Conservation (phyloP, 371 early-diverging fungal species). For the Mucor racemosus region DNA sequence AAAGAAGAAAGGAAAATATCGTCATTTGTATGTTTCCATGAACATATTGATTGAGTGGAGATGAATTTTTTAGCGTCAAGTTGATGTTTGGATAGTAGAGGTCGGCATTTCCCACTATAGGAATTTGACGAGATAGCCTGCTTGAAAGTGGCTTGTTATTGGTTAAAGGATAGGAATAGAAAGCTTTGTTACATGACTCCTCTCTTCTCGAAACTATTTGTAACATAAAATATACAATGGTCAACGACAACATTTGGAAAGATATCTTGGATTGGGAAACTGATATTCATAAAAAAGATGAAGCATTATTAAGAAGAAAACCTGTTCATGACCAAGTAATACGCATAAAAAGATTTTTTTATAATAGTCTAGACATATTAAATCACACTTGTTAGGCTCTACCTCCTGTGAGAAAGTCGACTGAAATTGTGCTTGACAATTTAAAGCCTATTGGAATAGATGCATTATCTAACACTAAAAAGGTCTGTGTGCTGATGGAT, state of each 20-base stretch:
- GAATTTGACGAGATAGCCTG: background rate
- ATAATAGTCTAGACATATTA: background rate
- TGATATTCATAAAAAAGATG: slow-evolving; percentile 29
- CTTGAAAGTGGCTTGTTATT: slow-evolving; percentile 13
- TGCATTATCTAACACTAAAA: background rate
- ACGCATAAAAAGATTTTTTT: background rate
- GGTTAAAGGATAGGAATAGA: background rate
- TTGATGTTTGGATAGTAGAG: background rate
- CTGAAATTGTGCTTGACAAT: slow-evolving; percentile 22
- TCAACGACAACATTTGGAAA: slow-evolving; percentile 22
- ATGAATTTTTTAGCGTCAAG: background rate
- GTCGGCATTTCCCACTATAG: slow-evolving; percentile 1
- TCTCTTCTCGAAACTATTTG: background rate
- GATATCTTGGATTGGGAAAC: slow-evolving; percentile 29
- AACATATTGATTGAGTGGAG: too few relatives aligned
- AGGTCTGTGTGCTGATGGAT: background rate
- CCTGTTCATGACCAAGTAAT: slow-evolving; percentile 31
- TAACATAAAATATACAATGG: background rate
- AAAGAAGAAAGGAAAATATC: background rate
- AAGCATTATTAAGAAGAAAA: slow-evolving; percentile 20
- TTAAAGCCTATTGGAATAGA: slow-evolving; percentile 22
- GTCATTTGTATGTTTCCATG: background rate
- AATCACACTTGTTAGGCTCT: slow-evolving; percentile 14
- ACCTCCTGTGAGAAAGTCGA: slow-evolving; percentile 20
- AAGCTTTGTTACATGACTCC: background rate